A percentile compares a stretch with the other conserved stretches of the same genome.
Evolutionary conservation across 2,329 filamentous ascomycete species (phyloP).

Genomic region (Pseudogymnoascus sp.): DNA sequence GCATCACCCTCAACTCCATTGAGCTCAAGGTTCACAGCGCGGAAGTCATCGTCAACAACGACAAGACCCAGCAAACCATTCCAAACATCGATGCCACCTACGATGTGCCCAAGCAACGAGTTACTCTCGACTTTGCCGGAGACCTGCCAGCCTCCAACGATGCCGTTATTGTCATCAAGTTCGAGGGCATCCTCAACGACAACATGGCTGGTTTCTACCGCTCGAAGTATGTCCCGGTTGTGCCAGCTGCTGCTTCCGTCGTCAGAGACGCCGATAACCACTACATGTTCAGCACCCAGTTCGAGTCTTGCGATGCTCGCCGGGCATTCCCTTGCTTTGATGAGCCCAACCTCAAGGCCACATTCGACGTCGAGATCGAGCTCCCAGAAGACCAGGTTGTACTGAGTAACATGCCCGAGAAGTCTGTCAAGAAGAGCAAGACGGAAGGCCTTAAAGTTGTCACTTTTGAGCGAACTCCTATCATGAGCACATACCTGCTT

Average conservation of each 20-base stretch:
- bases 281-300: conserved; percentile 89
- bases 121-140: conserved; percentile 65
- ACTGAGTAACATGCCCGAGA: conserved; percentile 92
- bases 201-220: conserved; percentile 91
- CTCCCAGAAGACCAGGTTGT: conserved; percentile 81
- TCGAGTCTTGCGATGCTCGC: conserved; percentile 91
- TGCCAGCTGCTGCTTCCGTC: conserved; percentile 64
- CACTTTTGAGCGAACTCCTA: conserved; percentile 71
- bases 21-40: conserved; percentile 68
- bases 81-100: conserved; percentile 64
- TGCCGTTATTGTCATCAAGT: conserved; percentile 60
- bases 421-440: conserved; percentile 49
- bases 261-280: conserved; percentile 61
- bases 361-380: conserved; percentile 90
- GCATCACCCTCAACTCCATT: conserved; percentile 77
- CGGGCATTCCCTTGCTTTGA: conserved; percentile 97
- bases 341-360: conserved; percentile 93
- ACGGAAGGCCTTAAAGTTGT: conserved; percentile 62
- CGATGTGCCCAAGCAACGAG: conserved; percentile 76
- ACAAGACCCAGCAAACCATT: conserved; percentile 46
- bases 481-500: conserved; percentile 87
- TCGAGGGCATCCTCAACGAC: conserved; percentile 77
- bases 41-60: conserved; percentile 50
- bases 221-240: conserved; percentile 81
- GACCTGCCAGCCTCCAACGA: conserved; percentile 60